Percentiles rank a stretch among this genome's conserved stretches.
phyloP scores from a whole-genome alignment of 225 moss, liverwort and hornwort species.

The Climacium dendroides region DNA sequence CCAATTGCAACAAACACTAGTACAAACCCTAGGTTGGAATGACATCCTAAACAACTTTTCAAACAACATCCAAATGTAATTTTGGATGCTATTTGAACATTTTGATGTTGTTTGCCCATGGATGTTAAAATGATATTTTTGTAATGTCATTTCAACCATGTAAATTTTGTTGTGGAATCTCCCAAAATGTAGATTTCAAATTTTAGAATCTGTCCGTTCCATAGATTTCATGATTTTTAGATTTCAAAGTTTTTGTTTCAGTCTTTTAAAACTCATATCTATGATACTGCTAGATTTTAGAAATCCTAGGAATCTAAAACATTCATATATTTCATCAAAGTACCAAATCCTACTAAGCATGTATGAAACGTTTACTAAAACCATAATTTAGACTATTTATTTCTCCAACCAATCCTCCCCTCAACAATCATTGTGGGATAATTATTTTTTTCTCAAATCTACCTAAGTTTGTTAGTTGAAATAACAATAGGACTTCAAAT shows the following conservation, averaged over 20 bases:
- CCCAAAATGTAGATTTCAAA: rapidly evolving
- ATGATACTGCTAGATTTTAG: rapidly evolving
- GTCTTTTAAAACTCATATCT: background rate
- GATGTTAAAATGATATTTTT: background rate
- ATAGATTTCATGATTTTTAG: too few species aligned
- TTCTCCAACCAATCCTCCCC: background rate
- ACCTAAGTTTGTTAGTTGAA: background rate
- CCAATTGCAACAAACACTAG: background rate
- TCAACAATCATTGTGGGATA: background rate
- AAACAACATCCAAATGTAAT: background rate
- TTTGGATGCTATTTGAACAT: background rate
- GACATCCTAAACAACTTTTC: too few species aligned
- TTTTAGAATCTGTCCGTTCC: too few species aligned
- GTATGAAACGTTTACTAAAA: rapidly evolving
- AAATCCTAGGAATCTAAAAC: background rate
- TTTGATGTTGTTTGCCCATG: background rate
- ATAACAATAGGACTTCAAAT: rapidly evolving
- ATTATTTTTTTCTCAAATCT: background rate
- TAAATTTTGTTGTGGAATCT: background rate
- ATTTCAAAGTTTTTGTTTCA: rapidly evolving
- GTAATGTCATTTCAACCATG: background rate
- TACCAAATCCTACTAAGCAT: background rate
- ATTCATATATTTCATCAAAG: background rate
- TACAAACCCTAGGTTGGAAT: rapidly evolving
- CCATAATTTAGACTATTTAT: background rate